Evolutionary conservation across 1,139 yeast species (phyloP), one percentile per base, ranked within the genome.

Genomic region (Yamadazyma diddensiae): DNA sequence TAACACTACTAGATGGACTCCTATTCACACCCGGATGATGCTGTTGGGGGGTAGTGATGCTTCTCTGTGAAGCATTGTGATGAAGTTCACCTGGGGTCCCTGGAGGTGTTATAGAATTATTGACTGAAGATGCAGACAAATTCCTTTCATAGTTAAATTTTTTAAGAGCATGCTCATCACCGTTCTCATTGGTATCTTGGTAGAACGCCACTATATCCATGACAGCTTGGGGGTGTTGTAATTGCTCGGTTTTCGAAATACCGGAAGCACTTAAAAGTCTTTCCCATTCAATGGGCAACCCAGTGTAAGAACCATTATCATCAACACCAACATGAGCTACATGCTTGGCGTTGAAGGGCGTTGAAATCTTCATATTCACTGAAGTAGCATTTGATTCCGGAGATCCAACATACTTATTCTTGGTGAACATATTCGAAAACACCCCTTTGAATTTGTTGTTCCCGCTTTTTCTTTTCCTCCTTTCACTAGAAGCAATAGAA

Each of bases 291-390:
- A 77, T 78, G 2, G 97, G 98, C 34, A 90, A 68, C 2, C 96
- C 97, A 2, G 92, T 84, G 50, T 83, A 90, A 37, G 85, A 81
- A 7, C 96, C 95, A 21, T 92, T 82, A 46, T 79, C 82, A 55
- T 90, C 92, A 38, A 84, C 82, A 15, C 95, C 97, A 9, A 92
- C 97, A 57, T 92, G 97, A 3, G 94, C 87, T 25, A 87, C 84
- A 53, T 88, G 95, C 49, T 86, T 82, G 19, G 94, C 85, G 52
- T 86, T 88, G 56, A 82, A 87, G 0, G 97, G 97, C 1, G 88
- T 82, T 22, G 95, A 84, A 31, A 92, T 88, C 46, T 79, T 81
- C 58, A 82, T 65, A 34, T 70, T 66, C 38, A 49, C 62, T 36
- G 46, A 70, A 5, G 61, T 49, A 34, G 55, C 36, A 8, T 29